Evolutionary conservation across 176 grass and related monocot genomes (phyloP), one percentile per base, ranked within the genome.

Genomic region (Hsuehochloa calcarea): DNA sequence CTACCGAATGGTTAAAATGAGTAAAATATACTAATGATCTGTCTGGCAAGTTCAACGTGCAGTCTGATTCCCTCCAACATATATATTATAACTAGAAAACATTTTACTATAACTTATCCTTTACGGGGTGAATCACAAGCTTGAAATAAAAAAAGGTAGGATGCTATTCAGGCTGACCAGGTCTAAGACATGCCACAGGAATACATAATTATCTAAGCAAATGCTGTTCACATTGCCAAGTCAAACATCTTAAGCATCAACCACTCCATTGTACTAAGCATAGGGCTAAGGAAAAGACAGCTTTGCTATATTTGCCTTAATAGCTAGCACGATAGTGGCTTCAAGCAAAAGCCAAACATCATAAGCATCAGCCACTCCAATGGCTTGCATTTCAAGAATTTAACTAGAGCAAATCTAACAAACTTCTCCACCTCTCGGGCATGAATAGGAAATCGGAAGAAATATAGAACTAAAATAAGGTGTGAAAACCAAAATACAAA

Each of bases 241-340:
- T 84, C 85, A 87, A 84, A 91, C 43, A 4, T 64, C 69, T 54
- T 69, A 37, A 7, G 27, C 52, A 71, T 85, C 38, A 65, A 37
- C 43, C 26, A 70, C 3, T 52, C 7, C 15, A 5, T 69, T 34
- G 6, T 75, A 80, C 44, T 65, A 90, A 77, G 46, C 43, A 70
- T 50, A 77, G 5, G 54, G 20, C 41, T 46, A 50, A 40, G 47
- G 3, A 83, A 46, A 72, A 46, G 1, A 62, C 19, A 80, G 3
- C 4, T 37, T 67, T 68, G 13, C 56, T 64, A 75, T 68, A 26
- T 8, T 62, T 80, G 4, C 37, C 31, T 63, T 75, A 46, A 60
- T 59, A 90, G 25, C 44, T 51, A 64, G 9, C 17, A 43, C 52
- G 49, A n/a, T 23, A 68, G 27, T 1, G 1, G 12, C n/a, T n/a